Base-by-base conservation (phyloP, 352 stramenopile genomes). In the Phytophthora pinifolia region DNA sequence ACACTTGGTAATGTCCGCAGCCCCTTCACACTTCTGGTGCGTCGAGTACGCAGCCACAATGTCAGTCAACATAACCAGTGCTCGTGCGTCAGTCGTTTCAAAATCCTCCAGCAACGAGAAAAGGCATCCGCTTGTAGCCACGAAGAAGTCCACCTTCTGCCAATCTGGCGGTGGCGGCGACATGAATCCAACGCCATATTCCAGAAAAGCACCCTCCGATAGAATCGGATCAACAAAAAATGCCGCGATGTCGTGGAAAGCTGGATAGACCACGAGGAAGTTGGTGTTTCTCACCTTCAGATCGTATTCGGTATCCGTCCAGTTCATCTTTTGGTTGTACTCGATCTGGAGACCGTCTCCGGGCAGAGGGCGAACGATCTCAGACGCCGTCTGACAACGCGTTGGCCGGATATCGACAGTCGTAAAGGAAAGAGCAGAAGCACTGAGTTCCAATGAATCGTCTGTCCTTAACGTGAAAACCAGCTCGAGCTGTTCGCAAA, bases 21-120 rank as follows among this genome's bases (percentile, higher is more conserved):
- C 44, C 38, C 74, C 67, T 8, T 86, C 57, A 14, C 65, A 76
- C 17, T 75, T 77, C 50, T 93, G 82, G 9, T 70, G 83, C n/a
- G 59, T 76, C 14, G 79, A 88, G 29, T 85, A 94, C 3, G 70
- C 66, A 15, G 86, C 48, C 7, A 83, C 69, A 44, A 89, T 61
- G 56, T 88, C 72, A 5, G 83, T 88, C 35, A 94, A 51, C 43
- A 93, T 68, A 20, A 96, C 81, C 13, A 96, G 48, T 9, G 83
- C 82, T 53, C 84, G 78, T 9, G 86, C 75, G 52, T 92, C 78
- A 0, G 56, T 33, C 39, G 80, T 86, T 48, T 63, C 62, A 25
- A 94, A 92, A 43, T 94, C 77, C 53, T 96, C 86, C n/a, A 96
- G 67, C 22, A 96, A 60, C 5, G 81, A 83, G 53, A 90, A 88